phyloP scores from a whole-genome alignment of 202 grass and related monocot species.

The Brachypodium distachyon region DNA sequence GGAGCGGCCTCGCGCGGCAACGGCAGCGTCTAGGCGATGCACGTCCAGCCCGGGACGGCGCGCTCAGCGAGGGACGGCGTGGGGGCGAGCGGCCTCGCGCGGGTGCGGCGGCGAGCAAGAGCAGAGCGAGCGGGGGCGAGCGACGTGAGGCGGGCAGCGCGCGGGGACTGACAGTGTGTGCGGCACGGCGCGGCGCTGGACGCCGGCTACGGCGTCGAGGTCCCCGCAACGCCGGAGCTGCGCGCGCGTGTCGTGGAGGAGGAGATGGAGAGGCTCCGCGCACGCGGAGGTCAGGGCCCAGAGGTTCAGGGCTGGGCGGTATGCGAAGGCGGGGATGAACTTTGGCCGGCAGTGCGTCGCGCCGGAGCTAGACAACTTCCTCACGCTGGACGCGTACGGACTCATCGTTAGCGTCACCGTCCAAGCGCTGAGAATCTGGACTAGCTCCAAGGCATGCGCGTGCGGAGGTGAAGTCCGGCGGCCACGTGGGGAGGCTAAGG shows the following conservation, averaged over 20 bases:
- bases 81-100: too few species aligned
- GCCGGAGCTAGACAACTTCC: slow-evolving; percentile 75
- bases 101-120: too few species aligned
- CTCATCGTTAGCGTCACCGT: slow-evolving; percentile 43
- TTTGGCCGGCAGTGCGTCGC: slow-evolving; percentile 65
- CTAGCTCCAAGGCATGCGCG: too few species aligned
- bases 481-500: too few species aligned
- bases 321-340: slow-evolving; percentile 49
- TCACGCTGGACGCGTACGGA: slow-evolving; percentile 87
- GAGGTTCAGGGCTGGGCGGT: slow-evolving; percentile 43
- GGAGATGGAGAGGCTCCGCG: slow-evolving; percentile 64
- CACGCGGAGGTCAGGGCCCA: slow-evolving; percentile 47
- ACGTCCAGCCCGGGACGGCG: too few species aligned
- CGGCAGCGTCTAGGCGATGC: too few species aligned
- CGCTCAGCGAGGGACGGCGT: too few species aligned
- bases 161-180: slow-evolving; percentile 97
- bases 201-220: slow-evolving; percentile 30
- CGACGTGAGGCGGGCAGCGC: too few species aligned
- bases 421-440: slow-evolving; percentile 43
- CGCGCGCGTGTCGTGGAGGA: slow-evolving; percentile 63
- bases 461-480: too few species aligned
- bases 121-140: too few species aligned
- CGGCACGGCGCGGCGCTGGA: slow-evolving; percentile 44
- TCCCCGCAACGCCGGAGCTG: slow-evolving; percentile 52
- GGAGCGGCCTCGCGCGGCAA: too few species aligned